Evolutionary conservation across 371 early-diverging fungal genomes (phyloP).

Genomic region (Apophysomyces sp.): DNA sequence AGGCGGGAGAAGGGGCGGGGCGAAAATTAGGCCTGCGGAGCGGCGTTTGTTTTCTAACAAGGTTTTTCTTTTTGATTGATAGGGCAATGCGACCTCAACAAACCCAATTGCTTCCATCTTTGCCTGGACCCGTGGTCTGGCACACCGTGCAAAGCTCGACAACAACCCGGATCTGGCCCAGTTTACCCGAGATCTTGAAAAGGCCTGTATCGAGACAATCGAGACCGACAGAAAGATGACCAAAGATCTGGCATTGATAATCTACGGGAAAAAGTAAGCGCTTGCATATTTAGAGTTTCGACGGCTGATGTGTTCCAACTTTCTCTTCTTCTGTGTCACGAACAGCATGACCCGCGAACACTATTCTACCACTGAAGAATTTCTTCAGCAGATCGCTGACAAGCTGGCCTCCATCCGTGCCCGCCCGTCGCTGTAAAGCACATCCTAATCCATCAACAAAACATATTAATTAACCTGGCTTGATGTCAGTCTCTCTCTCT

Average conservation of each 20-base stretch:
- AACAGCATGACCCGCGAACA: conserved; percentile 63
- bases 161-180: conserved; percentile 68
- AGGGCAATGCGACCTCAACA: conserved; percentile 84
- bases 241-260: conserved; percentile 94
- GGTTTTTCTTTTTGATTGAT: not conserved
- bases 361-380: conserved; percentile 81
- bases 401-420: conserved; percentile 60
- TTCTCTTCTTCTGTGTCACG: not conserved
- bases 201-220: conserved; percentile 88
- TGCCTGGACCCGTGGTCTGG: conserved; percentile 97
- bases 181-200: conserved; percentile 84
- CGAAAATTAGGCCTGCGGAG: not conserved
- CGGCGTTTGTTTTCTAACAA: not conserved
- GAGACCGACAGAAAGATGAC: conserved; percentile 89
- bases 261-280: conserved; percentile 82
- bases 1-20: not conserved
- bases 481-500: not conserved
- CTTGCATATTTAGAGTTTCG: not conserved
- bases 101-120: conserved; percentile 98
- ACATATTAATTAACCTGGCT: not conserved
- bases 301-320: not conserved
- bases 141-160: conserved; percentile 95
- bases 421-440: conserved; percentile 10
- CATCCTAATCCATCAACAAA: not conserved
- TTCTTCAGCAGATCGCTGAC: conserved; percentile 73